Base-by-base conservation (phyloP, 2,329 filamentous ascomycete genomes). In the Ascochyta koolunga region DNA sequence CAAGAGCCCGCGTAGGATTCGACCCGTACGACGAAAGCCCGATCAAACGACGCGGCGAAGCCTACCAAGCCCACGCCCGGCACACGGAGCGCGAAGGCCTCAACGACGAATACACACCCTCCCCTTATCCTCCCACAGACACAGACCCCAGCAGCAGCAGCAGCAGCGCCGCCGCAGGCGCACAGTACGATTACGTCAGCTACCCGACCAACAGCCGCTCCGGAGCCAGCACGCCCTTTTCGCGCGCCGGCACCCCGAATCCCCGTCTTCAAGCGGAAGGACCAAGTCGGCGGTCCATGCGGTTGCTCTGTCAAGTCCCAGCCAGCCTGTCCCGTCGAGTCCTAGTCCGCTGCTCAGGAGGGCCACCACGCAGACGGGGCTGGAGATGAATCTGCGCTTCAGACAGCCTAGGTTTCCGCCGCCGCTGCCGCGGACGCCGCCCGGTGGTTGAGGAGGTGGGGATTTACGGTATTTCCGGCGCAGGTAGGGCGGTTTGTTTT, bases 21-120 rank as follows among this genome's bases (percentile, higher is more conserved):
- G 87, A 90, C 67, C 87, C 87, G 0, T 90, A 89, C 68, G 85
- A 89, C 54, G 87, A 90, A 68, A 87, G 84, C 51, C 87, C 87
- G 0, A 78, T 89, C 45, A 89, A 89, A 68, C 78, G 80, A 11
- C 78, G 84, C 2, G 85, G 85, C 2, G 87, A 89, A 66, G 85
- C 86, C n/a, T 88, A 89, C 60, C 80, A 86, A 41, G 82, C 83
- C 48, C 72, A 24, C 2, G 15, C 36, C 1, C 19, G 35, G 2
- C 61, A 67, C 22, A 57, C 66, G 6, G 49, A 49, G 3, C 49
- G 59, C 0, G 42, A 66, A 15, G 52, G 35, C 2, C 52, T 58
- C 36, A 58, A 48, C 10, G 22, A 50, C 1, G 35, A 21, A 4
- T 2, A 13, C 18, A 8, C 24, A 19, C 11, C 5, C 9, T 9